Conservation (phyloP, 1,284 basidiomycete species). For the Cerioporus squamosus region DNA sequence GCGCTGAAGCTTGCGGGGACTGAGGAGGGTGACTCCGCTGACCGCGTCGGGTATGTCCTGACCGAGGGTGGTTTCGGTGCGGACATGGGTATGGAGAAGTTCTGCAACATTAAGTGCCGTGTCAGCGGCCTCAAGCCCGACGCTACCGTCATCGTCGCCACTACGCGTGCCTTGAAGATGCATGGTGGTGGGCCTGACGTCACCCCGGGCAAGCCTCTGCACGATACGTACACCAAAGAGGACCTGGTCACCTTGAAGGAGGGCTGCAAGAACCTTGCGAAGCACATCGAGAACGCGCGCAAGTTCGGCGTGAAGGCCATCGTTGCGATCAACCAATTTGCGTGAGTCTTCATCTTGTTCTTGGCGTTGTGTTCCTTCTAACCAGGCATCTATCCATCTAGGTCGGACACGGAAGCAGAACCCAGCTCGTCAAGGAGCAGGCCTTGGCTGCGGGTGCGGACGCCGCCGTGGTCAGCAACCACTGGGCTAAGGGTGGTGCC, state of each 20-base stretch:
- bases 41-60: conserved; percentile 92
- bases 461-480: conserved; percentile 93
- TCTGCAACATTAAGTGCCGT: conserved; percentile 99
- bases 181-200: conserved; percentile 98
- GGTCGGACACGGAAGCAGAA: conserved; percentile 91
- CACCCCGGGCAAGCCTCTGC: conserved; percentile 93
- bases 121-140: conserved; percentile 93
- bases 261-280: conserved; percentile 92
- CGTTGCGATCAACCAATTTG: conserved; percentile 94
- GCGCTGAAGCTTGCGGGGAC: conserved; percentile 97
- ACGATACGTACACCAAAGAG: conserved; percentile 94
- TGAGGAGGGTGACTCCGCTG: conserved; percentile 87
- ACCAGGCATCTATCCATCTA: conserved; percentile 36
- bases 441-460: conserved; percentile 90
- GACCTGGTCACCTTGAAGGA: conserved; percentile 90
- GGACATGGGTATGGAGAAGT: conserved; percentile 99
- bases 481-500: conserved; percentile 94
- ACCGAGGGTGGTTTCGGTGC: conserved; percentile 99
- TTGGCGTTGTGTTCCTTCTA: neutral
- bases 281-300: conserved; percentile 94
- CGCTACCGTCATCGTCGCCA: conserved; percentile 95
- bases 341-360: conserved; percentile 54
- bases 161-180: conserved; percentile 98
- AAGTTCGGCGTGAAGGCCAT: conserved; percentile 98
- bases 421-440: conserved; percentile 80